Base-by-base conservation (phyloP, 371 early-diverging fungal genomes). In the Dinochytrium kinnereticum region DNA sequence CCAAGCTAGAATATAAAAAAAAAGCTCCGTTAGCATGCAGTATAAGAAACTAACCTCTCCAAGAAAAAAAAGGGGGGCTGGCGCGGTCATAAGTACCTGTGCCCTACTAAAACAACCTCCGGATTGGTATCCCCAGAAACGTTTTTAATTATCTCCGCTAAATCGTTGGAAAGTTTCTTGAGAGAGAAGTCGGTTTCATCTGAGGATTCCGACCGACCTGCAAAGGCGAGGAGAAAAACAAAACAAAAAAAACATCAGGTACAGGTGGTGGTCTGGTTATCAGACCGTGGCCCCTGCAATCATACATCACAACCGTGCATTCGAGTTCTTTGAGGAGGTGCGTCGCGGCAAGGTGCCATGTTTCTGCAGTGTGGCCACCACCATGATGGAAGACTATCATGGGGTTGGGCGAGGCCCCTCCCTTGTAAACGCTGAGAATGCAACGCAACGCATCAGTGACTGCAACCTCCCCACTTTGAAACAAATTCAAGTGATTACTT, bases 321-420 rank as follows among this genome's bases (percentile, higher is more conserved):
- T 74, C 78, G 0, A 81, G 74, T 0, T 86, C 76, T 10, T 84
- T 57, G 21, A 44, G n/a, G 5, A 80, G 53, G 5, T 85, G 70
- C 30, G 82, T 81, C 3, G 92, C 88, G 1, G 86, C 78, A 39
- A 93, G 76, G 0, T 91, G 92, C 85, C 94, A 97, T 1, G 94
- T 89, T 37, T 95, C 80, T 0, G 86, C 94, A 0, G 91, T 86
- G 71, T 90, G 90, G 0, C 96, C 97, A 0, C 94, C 97, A 26
- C 97, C 97, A 78, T 97, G 97, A 81, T 94, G 95, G 78, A 94
- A 86, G 49, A 95, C 85, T 85, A 95, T 92, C 15, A 95, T n/a
- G n/a, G n/a, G n/a, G 69, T 0, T 95, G 94, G 2, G 74, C 69
- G 17, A 21, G 2, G 30, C 3, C 13, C 61, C 61, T 10, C 26